phyloP scores from a whole-genome alignment of 2,329 filamentous ascomycete genomes.

The Fusarium palustre region DNA sequence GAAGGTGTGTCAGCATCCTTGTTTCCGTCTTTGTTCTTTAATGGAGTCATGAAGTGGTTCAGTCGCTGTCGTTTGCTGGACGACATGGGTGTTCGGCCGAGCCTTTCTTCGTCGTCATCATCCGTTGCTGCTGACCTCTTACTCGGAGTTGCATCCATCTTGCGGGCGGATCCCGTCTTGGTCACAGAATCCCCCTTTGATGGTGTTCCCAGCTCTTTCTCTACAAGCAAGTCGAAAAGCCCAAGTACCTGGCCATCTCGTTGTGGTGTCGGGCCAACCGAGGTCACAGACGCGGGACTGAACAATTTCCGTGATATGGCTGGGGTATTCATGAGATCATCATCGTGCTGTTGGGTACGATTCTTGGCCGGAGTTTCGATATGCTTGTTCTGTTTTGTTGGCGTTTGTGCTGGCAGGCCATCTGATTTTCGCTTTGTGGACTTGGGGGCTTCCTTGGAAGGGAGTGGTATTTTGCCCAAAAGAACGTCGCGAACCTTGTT shows the following conservation, averaged over 20 bases:
- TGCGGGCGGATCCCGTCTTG: slow-evolving; percentile 37
- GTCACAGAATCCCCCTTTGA: slow-evolving; percentile 54
- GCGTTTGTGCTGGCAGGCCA: slow-evolving; percentile 55
- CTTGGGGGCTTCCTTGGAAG: slow-evolving; percentile 54
- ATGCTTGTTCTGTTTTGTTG: slow-evolving; percentile 63
- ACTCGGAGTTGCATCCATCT: slow-evolving; percentile 59
- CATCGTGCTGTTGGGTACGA: slow-evolving; percentile 49
- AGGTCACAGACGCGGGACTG: slow-evolving; percentile 68
- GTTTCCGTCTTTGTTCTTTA: slow-evolving; percentile 61
- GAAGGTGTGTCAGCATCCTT: slow-evolving; percentile 58
- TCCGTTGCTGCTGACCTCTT: slow-evolving; percentile 54
- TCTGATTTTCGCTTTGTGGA: slow-evolving; percentile 58
- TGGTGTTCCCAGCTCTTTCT: slow-evolving; percentile 62
- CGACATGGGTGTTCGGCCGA: slow-evolving; percentile 64
- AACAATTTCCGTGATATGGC: slow-evolving; percentile 69
- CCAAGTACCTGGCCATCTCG: slow-evolving; percentile 81
- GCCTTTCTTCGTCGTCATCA: slow-evolving; percentile 48
- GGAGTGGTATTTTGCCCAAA: slow-evolving; percentile 62
- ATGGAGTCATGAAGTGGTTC: slow-evolving; percentile 74
- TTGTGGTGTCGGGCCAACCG: slow-evolving; percentile 82
- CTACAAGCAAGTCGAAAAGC: slow-evolving; percentile 76
- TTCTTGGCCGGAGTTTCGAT: slow-evolving; percentile 61
- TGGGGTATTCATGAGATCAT: slow-evolving; percentile 65
- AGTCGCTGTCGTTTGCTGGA: slow-evolving; percentile 71
- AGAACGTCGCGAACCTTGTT: slow-evolving; percentile 72